These are phyloP conservation scores for Nicotiana otophora DNA, from an alignment of 257 asterid genomes.

Conservation along the genomic window DNA sequence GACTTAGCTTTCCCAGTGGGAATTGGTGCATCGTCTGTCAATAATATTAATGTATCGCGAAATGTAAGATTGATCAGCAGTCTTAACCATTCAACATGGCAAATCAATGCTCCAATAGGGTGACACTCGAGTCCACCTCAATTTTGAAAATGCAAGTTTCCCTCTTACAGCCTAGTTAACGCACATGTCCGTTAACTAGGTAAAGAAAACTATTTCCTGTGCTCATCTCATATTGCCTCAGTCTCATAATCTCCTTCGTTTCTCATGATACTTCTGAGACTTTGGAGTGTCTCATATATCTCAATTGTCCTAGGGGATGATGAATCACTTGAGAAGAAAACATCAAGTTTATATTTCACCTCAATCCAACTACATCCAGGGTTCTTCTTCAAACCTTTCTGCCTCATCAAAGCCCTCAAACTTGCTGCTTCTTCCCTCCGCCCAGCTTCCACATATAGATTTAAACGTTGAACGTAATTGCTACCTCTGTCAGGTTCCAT, in stretches of 20 bases:
- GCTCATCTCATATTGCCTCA: conserved; percentile 22
- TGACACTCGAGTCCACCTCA: no score
- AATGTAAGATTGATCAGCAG: neutral
- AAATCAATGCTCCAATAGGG: neutral
- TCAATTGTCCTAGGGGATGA: conserved; percentile 34
- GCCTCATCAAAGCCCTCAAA: conserved; percentile 59
- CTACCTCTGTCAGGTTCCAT: conserved; percentile 56
- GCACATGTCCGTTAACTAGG: neutral
- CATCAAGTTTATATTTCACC: conserved; percentile 47
- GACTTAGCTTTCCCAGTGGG: no score
- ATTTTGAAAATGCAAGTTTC: neutral
- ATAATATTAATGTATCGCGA: neutral
- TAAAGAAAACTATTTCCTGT: neutral
- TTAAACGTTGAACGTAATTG: conserved; percentile 56
- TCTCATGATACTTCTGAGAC: conserved; percentile 39
- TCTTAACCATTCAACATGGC: neutral
- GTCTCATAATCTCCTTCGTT: conserved; percentile 22
- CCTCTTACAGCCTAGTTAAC: neutral
- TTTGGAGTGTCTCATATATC: conserved; percentile 41
- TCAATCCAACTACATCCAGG: conserved; percentile 97
- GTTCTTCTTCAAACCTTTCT: conserved; percentile 53
- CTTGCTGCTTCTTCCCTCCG: conserved; percentile 63
- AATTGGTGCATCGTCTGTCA: no score
- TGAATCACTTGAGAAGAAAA: conserved; percentile 73
- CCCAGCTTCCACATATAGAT: conserved; percentile 64